Evolutionary conservation across 2,329 filamentous ascomycete genomes (phyloP).

Genomic region (Monosporascus sp.): DNA sequence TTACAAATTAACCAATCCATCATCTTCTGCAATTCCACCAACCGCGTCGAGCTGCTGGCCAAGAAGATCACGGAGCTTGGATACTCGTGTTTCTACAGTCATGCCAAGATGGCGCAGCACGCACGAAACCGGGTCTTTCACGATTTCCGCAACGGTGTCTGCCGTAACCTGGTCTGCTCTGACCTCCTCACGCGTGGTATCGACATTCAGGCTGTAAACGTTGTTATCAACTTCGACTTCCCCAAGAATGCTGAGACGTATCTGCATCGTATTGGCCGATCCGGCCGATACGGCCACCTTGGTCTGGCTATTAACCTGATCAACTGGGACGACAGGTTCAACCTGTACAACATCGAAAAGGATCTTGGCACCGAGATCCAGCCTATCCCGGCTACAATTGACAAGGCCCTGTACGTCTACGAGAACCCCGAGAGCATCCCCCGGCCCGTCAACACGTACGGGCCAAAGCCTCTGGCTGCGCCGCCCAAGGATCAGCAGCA

Average conservation of each 20-base stretch:
- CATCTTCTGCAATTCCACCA: conserved; percentile 99
- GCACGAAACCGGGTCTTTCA: conserved; percentile 98
- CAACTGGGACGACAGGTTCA: conserved; percentile 99
- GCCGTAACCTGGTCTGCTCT: conserved; percentile 96
- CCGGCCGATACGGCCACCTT: conserved; percentile 92
- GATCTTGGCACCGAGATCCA: conserved; percentile 97
- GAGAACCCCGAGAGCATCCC: conserved; percentile 94
- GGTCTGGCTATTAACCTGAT: conserved; percentile 98
- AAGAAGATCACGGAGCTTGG: conserved; percentile 99
- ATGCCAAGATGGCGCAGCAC: conserved; percentile 95
- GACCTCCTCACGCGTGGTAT: conserved; percentile 97
- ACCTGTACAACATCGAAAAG: conserved; percentile 97
- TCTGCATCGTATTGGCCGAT: conserved; percentile 95
- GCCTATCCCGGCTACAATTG: conserved; percentile 88
- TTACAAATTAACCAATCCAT: conserved; percentile 99
- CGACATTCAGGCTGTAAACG: conserved; percentile 98
- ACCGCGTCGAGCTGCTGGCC: conserved; percentile 91
- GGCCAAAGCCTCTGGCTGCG: conserved; percentile 10
- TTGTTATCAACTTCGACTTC: conserved; percentile 99
- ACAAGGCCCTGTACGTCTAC: conserved; percentile 98
- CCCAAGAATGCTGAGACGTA: conserved; percentile 99
- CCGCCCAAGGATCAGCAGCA: conserved; percentile 20
- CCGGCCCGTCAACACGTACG: conserved; percentile 60
- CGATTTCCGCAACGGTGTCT: conserved; percentile 96
- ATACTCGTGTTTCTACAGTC: conserved; percentile 99